Evolutionary conservation across 2,329 filamentous ascomycete genomes (phyloP).

Genomic region (Colletotrichum noveboracense): DNA sequence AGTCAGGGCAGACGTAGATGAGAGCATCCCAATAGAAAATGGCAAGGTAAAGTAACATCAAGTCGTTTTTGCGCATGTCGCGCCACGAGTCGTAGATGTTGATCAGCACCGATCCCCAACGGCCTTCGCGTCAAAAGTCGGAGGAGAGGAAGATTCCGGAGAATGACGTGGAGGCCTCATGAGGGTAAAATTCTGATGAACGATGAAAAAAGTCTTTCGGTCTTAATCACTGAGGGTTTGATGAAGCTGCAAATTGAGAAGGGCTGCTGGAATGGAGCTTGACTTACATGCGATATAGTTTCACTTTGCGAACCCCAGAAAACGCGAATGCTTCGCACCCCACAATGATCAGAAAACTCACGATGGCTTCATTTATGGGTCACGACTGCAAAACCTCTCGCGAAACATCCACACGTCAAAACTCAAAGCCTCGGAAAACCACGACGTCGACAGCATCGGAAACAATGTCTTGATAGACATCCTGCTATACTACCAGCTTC

Average conservation of each 20-base stretch:
- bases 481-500: background rate
- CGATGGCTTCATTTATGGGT: constrained; percentile 15
- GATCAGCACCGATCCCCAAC: background rate
- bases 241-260: background rate
- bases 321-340: background rate
- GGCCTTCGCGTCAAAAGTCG: background rate
- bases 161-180: background rate
- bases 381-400: background rate
- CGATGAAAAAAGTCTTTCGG: too few species aligned
- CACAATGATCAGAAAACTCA: background rate
- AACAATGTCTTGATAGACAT: background rate
- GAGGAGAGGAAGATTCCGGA: background rate
- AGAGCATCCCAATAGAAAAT: background rate
- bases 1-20: constrained; percentile 3
- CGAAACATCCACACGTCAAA: background rate
- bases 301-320: background rate
- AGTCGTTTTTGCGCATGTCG: background rate
- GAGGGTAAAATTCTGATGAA: background rate
- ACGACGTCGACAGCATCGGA: background rate
- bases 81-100: background rate
- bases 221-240: background rate
- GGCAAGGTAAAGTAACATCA: background rate
- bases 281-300: background rate
- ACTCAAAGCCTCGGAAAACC: background rate
- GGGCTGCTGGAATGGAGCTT: background rate